Percentiles rank a stretch among this genome's conserved stretches.
These are phyloP conservation scores for Claviceps purpurea DNA, from an alignment of 2,329 filamentous ascomycete genomes.

Conservation along the genomic window DNA sequence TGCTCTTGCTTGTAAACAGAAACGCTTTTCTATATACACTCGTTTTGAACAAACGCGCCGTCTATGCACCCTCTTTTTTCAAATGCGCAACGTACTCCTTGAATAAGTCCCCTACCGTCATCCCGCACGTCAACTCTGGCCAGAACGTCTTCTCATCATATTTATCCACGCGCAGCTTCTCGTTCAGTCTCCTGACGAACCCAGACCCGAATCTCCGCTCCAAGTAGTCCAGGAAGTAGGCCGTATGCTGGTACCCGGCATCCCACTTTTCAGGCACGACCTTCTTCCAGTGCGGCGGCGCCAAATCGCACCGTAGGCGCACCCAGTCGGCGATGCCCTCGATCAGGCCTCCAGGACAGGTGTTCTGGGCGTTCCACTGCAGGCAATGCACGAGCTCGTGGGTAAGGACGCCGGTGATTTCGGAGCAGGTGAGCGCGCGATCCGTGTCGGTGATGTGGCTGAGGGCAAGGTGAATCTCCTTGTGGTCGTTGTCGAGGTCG, in stretches of 20 bases:
- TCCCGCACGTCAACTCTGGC: slow-evolving; percentile 49
- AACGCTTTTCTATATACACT: no score
- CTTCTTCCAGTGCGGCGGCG: slow-evolving; percentile 71
- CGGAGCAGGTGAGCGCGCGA: slow-evolving; percentile 31
- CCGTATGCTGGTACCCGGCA: slow-evolving; percentile 78
- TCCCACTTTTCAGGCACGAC: slow-evolving; percentile 58
- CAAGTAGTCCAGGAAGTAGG: slow-evolving; percentile 79
- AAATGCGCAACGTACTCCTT: slow-evolving; percentile 45
- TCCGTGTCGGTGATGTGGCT: slow-evolving; percentile 51
- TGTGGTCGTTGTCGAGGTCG: slow-evolving; percentile 72
- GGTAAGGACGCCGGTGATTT: slow-evolving; percentile 72
- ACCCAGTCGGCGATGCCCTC: slow-evolving; percentile 95
- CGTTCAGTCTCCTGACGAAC: slow-evolving; percentile 52
- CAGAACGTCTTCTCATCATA: slow-evolving; percentile 57
- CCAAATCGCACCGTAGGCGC: slow-evolving; percentile 56
- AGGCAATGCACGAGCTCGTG: slow-evolving; percentile 95
- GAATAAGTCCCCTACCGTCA: slow-evolving; percentile 58
- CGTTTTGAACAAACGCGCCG: no score
- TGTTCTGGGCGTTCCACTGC: slow-evolving; percentile 56
- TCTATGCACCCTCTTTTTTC: neutral
- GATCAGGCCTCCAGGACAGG: slow-evolving; percentile 62
- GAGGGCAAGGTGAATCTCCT: slow-evolving; percentile 82
- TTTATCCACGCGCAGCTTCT: slow-evolving; percentile 45
- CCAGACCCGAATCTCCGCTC: slow-evolving; percentile 51
- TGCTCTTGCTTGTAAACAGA: no score